Percentiles rank a stretch among this genome's conserved stretches.
These are phyloP conservation scores for Meira miltonrushii DNA, from an alignment of 1,284 basidiomycete species.

Conservation along the genomic window DNA sequence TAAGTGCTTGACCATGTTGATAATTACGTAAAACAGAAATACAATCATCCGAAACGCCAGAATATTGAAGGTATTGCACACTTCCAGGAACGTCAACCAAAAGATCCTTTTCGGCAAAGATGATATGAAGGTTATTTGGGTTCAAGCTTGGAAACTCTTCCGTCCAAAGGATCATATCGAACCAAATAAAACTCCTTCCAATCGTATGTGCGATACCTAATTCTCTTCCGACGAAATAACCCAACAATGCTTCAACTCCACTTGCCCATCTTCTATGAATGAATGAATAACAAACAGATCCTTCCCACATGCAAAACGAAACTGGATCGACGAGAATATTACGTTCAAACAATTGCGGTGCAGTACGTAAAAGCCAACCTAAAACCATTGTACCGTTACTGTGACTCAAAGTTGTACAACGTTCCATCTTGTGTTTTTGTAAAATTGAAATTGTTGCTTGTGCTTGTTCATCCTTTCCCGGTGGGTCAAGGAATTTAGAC, in stretches of 20 bases:
- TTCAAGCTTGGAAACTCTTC: conserved; percentile 15
- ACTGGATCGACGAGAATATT: conserved; percentile 27
- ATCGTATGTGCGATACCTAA: conserved; percentile 21
- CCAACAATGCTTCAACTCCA: conserved; percentile 22
- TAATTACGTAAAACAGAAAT: conserved; percentile 16
- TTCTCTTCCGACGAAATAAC: conserved; percentile 28
- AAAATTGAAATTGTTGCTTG: conserved; percentile 10
- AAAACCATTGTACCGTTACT: conserved; percentile 25
- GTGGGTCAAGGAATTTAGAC: conserved; percentile 16
- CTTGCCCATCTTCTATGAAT: conserved; percentile 17
- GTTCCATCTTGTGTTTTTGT: conserved; percentile 9
- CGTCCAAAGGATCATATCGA: conserved; percentile 21
- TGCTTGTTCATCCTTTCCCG: conserved; percentile 20
- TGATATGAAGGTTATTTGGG: conserved; percentile 13
- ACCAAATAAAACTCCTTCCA: conserved; percentile 20
- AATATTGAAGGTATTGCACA: conserved; percentile 15
- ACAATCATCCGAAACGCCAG: conserved; percentile 15
- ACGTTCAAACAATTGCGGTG: conserved; percentile 16
- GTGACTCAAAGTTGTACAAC: conserved; percentile 16
- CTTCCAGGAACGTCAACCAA: conserved; percentile 22
- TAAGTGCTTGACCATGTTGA: conserved; percentile 18
- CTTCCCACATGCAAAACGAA: conserved; percentile 27
- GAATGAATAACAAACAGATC: conserved; percentile 21
- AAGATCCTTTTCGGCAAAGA: conserved; percentile 18
- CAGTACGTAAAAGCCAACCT: conserved; percentile 19